Evolutionary conservation across 768 basidiomycete species (phyloP).

Genomic region (Boletus bicolor): DNA sequence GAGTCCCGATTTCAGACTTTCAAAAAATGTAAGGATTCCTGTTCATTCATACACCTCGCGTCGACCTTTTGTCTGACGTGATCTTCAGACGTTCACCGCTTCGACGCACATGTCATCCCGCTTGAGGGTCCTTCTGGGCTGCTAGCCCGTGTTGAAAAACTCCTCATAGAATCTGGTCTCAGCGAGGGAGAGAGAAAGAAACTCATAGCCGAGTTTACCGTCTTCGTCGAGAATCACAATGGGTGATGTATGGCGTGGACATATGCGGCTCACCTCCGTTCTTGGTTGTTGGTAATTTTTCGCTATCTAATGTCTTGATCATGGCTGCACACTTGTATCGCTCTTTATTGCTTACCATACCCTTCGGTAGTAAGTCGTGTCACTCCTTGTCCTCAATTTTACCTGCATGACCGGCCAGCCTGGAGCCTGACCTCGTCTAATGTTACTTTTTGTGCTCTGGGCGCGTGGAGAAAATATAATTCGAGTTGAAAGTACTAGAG

Average conservation of each 20-base stretch:
- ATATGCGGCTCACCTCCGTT: slow-evolving; percentile 2
- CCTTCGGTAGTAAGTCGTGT: slow-evolving; percentile 9
- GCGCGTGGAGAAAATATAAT: background rate
- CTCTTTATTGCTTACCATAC: slow-evolving; percentile 20
- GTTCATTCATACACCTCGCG: slow-evolving; percentile 3
- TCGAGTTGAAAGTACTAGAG: background rate
- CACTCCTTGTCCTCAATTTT: slow-evolving; percentile 12
- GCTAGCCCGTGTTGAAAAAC: slow-evolving; percentile 56
- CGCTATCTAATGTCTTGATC: slow-evolving; percentile 20
- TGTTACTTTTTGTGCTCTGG: slow-evolving; percentile 4
- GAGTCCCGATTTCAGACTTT: slow-evolving; percentile 40
- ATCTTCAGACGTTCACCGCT: slow-evolving; percentile 62
- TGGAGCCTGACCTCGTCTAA: slow-evolving; percentile 10
- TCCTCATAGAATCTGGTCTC: slow-evolving; percentile 51
- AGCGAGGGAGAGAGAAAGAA: slow-evolving; percentile 44
- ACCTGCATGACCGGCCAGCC: background rate
- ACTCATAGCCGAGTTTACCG: slow-evolving; percentile 58
- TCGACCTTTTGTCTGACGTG: slow-evolving; percentile 14
- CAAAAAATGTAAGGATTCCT: slow-evolving; percentile 58
- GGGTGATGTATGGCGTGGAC: slow-evolving; percentile 15
- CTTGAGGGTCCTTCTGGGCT: slow-evolving; percentile 74
- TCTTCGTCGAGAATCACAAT: slow-evolving; percentile 45
- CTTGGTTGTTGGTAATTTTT: slow-evolving; percentile 27
- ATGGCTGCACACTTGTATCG: slow-evolving; percentile 13
- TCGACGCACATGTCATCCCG: slow-evolving; percentile 70